Evolutionary conservation across 176 grass and related monocot species (phyloP).

Genomic region (Juncus effusus): DNA sequence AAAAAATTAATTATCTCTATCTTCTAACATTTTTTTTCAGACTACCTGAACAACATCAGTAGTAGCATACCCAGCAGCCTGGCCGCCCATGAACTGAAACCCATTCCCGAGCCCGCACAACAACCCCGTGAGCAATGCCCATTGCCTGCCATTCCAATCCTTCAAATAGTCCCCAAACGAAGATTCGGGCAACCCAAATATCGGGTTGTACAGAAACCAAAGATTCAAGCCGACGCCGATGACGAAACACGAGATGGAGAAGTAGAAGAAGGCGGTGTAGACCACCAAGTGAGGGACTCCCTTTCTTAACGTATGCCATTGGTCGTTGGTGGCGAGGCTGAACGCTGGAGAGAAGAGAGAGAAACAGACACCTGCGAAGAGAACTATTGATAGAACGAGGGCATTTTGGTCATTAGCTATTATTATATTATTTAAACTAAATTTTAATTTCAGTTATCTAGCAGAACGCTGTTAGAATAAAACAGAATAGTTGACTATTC

Average conservation of each 20-base stretch:
- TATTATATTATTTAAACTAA: no score
- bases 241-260: conserved; percentile 81
- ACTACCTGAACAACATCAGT: conserved; percentile 92
- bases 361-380: conserved; percentile 81
- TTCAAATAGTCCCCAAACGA: conserved; percentile 72
- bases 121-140: conserved; percentile 80
- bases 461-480: no score
- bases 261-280: conserved; percentile 99
- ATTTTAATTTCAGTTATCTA: no score
- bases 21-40: no score
- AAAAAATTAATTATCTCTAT: no score
- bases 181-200: conserved; percentile 63
- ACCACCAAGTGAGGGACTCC: conserved; percentile 78
- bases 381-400: conserved; percentile 55
- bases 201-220: conserved; percentile 75
- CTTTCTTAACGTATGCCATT: conserved; percentile 71
- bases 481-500: no score
- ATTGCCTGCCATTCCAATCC: conserved; percentile 88
- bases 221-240: conserved; percentile 73
- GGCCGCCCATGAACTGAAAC: conserved; percentile 96
- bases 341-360: conserved; percentile 92
- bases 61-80: conserved; percentile 91
- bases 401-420: no score
- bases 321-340: conserved; percentile 91
- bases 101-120: conserved; percentile 89